Evolutionary conservation across 1,139 yeast species (phyloP), one percentile per base, ranked within the genome.

Genomic region (Suhomyces guaymorum): DNA sequence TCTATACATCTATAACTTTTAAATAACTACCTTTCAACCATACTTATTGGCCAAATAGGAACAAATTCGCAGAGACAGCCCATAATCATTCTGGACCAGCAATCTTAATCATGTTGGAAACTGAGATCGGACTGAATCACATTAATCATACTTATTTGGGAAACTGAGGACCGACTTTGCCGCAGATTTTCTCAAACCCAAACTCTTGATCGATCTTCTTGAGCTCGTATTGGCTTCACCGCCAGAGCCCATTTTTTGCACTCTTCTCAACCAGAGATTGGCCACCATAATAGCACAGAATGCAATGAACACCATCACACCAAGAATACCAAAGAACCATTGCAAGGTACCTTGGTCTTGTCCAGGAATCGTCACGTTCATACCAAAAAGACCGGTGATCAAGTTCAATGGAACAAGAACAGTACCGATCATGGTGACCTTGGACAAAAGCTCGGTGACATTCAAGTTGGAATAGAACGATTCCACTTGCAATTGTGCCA

Each of bases 401-500:
- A 92, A 67, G 57, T 90, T 92, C 71, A 90, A 74, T 7, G 97
- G 97, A 46, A 92, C 84, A 29, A 92, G 69, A 51, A 90, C 74
- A 0, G 97, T 90, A 74, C 97, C 97, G 32, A 92, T 69, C 38
- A 92, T 59, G 0, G 97, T 90, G 14, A 90, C 95, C 55, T 86
- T 85, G 19, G 96, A 87, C 43, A 92, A 72, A 75, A 90, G 84
- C 49, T 80, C 84, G 1, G 96, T 88, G 24, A 87, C 88, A 49
- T 81, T 78, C 54, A 87, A 83, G 57, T 86, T 89, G 25, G 95
- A 78, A 51, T 85, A 75, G 55, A 90, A 88, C 3, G 94, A 82
- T 59, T 89, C 96, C 32, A 90, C 96, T 58, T 90, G 97, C 52
- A 90, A 70, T 58, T 89, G 97, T 0, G 97, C 97, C 57, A 90